Percentiles rank a stretch among this genome's conserved stretches.
Evolutionary conservation across 768 basidiomycete genomes (phyloP).

Genomic region (Paxillus ammoniavirescens): DNA sequence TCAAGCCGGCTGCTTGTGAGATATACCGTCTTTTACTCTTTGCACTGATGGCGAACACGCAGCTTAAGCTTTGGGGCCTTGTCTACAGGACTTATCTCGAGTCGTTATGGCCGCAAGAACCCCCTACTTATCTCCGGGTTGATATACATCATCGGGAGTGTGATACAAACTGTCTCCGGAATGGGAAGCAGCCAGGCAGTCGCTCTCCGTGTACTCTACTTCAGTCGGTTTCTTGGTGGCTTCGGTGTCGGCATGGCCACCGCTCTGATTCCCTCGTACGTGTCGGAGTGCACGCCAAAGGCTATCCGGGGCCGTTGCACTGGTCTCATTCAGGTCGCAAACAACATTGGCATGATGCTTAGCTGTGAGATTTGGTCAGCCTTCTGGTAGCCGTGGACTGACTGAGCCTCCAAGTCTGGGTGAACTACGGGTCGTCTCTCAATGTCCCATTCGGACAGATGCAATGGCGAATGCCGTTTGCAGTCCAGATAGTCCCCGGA

Average conservation of each 20-base stretch:
- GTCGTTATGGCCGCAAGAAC: constrained; percentile 45
- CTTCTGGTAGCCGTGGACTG: neutral
- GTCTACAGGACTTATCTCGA: constrained; percentile 39
- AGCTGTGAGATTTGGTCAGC: constrained; percentile 25
- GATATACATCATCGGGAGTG: constrained; percentile 47
- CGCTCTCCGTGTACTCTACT: constrained; percentile 40
- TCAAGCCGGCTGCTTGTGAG: constrained; percentile 50
- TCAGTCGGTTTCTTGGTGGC: constrained; percentile 57
- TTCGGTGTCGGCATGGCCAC: constrained; percentile 58
- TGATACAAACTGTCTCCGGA: constrained; percentile 45
- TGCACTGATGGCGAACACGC: neutral
- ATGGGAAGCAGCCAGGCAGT: constrained; percentile 36
- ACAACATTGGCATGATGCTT: constrained; percentile 34
- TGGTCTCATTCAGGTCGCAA: constrained; percentile 37
- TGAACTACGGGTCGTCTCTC: constrained; percentile 44
- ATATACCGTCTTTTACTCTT: neutral
- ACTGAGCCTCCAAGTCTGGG: constrained; percentile 37
- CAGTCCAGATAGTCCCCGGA: constrained; percentile 52
- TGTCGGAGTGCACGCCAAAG: constrained; percentile 49
- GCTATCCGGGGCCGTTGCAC: constrained; percentile 51
- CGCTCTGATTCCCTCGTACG: constrained; percentile 49
- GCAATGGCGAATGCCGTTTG: constrained; percentile 56
- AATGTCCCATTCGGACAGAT: constrained; percentile 36
- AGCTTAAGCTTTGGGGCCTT: constrained; percentile 43
- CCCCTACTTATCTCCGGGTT: constrained; percentile 43